Base-by-base conservation (phyloP, 2,329 filamentous ascomycete species). In the Venturia pyrina region DNA sequence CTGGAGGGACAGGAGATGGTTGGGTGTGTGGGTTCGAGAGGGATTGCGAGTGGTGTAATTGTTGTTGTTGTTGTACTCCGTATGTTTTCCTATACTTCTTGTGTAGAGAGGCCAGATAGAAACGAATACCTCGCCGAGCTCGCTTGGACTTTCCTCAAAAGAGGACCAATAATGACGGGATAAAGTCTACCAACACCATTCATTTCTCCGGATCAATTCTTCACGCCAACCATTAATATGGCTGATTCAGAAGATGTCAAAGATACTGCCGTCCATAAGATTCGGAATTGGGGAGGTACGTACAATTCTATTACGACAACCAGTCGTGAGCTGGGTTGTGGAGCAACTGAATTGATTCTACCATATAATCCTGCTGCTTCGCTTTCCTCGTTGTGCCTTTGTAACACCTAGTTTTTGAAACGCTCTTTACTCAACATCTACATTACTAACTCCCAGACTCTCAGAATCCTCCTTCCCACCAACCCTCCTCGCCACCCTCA, bases 381-480 rank as follows among this genome's bases (percentile, higher is more conserved):
- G 28, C 41, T 8, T 34, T 59, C 34, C 34, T 50, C 13, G 10
- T n/a, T 5, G 28, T 11, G 41, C n/a, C 37, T 28, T 24, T 10
- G 15, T 63, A 32, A 19, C 15, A 6, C 53, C 7, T 48, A 13
- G 21, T n/a, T 32, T n/a, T 46, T 28, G 28, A 28, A 28, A 2
- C 28, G 28, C 28, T 48, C 44, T 57, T 57, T 41, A 61, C 19
- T 8, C 37, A 43, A 28, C 19, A 63, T n/a, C 32, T 28, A 43
- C 34, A 53, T 69, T 65, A 70, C 64, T 62, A 63, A 37, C n/a
- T 21, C 37, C 15, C 21, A 21, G 2, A 13, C n/a, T 28, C 28
- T 60, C 71, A 89, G 87, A 87, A 75, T 85, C 83, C 67, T 81
- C 87, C 10, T 81, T 89, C 41, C 85, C 87, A 1, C 83, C 87